Evolutionary conservation across 2,329 filamentous ascomycete genomes (phyloP), one percentile per base, ranked within the genome.

Genomic region (Pezicula radicicola): DNA sequence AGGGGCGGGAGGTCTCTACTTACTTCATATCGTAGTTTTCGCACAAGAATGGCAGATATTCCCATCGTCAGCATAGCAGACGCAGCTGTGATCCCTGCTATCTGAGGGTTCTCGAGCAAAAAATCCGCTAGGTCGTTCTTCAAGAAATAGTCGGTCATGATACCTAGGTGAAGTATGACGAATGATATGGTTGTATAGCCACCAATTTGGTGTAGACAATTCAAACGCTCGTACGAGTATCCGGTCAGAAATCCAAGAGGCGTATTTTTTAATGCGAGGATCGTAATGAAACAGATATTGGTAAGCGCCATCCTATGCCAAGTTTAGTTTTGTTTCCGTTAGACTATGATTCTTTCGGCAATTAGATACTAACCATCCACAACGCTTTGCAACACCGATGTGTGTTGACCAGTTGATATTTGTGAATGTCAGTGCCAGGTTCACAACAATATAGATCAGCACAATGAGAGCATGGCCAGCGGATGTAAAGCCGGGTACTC

Each of bases 171-270:
- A 5, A 78, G 49, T n/a, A 79, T 63, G 53, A 75, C 65, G 37
- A 70, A 67, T 28, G 70, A 46, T 30, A 81, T 70, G 28, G 75
- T 74, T 13, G 71, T 71, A 55, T 73, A 76, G 4, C 79, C 79
- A 2, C 75, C 71, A 18, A 78, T 66, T 50, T 76, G 75, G 57
- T 84, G 80, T 3, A 84, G 69, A 48, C 76, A 70, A 57, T 82
- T 82, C 48, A 84, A 72, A 15, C 77, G 72, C 53, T 84, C 79
- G 61, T 84, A 80, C 3, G 79, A 81, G 59, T 75, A 78, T 2
- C 73, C 66, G 1, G 75, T 75, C 12, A 84, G 54, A 53, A 74
- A 72, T 0, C 75, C 74, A 16, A 83, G 61, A 0, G 79, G 81
- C 0, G 79, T 83, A 59, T 83, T 81, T 58, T 81, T 82, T 39